Conservation (phyloP, 2,329 filamentous ascomycete species). For the Amphichorda felina region DNA sequence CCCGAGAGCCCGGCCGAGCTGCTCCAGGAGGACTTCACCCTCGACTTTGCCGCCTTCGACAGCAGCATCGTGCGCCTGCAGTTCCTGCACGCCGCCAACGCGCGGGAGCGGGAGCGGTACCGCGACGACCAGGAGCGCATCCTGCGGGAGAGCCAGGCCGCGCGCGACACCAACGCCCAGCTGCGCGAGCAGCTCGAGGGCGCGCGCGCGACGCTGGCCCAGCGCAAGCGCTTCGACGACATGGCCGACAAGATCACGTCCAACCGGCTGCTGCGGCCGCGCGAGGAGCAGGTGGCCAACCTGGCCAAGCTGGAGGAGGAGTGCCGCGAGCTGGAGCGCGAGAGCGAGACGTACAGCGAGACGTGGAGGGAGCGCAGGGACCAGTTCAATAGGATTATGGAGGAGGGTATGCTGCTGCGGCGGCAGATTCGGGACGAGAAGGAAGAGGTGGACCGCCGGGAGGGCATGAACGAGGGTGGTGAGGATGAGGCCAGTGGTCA, state of each 20-base stretch:
- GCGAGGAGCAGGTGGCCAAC: constrained; percentile 72
- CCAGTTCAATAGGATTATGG: constrained; percentile 80
- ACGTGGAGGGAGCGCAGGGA: constrained; percentile 79
- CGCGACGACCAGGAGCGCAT: constrained; percentile 70
- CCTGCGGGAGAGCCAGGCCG: constrained; percentile 62
- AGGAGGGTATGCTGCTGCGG: constrained; percentile 78
- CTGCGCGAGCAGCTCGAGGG: constrained; percentile 66
- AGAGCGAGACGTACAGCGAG: constrained; percentile 68
- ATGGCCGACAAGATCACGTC: constrained; percentile 77
- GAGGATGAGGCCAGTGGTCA: constrained; percentile 10
- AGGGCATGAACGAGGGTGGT: constrained; percentile 64
- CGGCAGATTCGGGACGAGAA: constrained; percentile 88
- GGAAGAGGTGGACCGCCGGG: constrained; percentile 80
- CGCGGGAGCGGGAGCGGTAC: constrained; percentile 73
- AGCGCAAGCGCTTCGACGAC: constrained; percentile 79
- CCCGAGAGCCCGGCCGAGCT: constrained; percentile 33
- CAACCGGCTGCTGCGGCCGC: constrained; percentile 65
- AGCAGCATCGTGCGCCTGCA: constrained; percentile 79
- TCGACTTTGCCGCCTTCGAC: constrained; percentile 84
- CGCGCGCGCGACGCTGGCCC: constrained; percentile 61
- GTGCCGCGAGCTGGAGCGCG: constrained; percentile 74
- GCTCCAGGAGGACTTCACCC: constrained; percentile 70
- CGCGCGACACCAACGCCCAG: constrained; percentile 61
- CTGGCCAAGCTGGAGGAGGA: constrained; percentile 77
- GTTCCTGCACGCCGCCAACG: constrained; percentile 74